Conservation (phyloP, 805 yeast species). For the Saturnispora gosingensis region DNA sequence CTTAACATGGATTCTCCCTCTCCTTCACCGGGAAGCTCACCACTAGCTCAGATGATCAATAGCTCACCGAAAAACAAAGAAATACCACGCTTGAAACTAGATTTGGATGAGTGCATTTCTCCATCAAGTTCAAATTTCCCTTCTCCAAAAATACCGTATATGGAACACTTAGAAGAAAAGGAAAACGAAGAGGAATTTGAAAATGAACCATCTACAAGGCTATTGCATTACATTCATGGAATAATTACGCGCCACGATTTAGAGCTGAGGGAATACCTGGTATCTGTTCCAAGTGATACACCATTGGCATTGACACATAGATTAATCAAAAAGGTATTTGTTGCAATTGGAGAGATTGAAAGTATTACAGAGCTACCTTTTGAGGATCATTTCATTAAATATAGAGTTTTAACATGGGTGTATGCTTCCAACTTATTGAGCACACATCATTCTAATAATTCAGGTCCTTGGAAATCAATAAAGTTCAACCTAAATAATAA, state of each 20-base stretch:
- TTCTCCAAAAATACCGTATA: constrained; percentile 9
- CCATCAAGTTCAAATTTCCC: constrained; percentile 10
- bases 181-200: not conserved
- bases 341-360: constrained; percentile 8
- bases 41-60: not conserved
- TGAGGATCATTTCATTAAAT: not conserved
- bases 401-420: constrained; percentile 2
- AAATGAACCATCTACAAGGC: constrained; percentile 3
- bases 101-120: not conserved
- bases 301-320: not conserved
- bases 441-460: not conserved
- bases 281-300: constrained; percentile 6
- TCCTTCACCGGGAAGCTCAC: constrained; percentile 7
- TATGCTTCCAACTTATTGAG: constrained; percentile 1
- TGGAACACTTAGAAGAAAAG: not conserved
- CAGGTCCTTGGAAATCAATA: constrained; percentile 11
- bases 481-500: constrained; percentile 14
- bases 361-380: not conserved
- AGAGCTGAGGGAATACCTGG: constrained; percentile 6
- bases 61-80: not conserved
- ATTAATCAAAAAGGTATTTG: constrained; percentile 6
- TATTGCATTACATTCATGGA: constrained; percentile 12
- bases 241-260: constrained; percentile 11
- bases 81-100: not conserved
- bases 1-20: constrained; percentile 7